These are phyloP conservation scores for Sicyos baderoa DNA, from an alignment of 306 rosid species.

Conservation along the genomic window DNA sequence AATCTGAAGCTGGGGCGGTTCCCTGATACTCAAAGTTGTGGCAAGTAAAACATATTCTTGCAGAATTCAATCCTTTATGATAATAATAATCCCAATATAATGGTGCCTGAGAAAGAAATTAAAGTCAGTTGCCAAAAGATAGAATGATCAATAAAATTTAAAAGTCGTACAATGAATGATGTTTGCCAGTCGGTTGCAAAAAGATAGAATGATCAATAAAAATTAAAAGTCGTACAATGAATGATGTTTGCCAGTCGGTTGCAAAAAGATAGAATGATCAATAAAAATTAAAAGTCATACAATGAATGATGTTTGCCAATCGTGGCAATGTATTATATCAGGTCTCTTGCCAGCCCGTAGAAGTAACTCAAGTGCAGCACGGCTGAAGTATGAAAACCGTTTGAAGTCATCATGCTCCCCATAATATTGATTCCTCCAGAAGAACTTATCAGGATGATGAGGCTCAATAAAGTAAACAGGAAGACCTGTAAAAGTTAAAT, in stretches of 20 bases:
- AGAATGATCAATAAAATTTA: neutral
- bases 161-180: constrained; percentile 22
- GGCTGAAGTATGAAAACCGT: constrained; percentile 86
- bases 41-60: constrained; percentile 95
- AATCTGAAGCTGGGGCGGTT: constrained; percentile 63
- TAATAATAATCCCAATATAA: constrained; percentile 79
- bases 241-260: too few relatives aligned
- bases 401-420: constrained; percentile 88
- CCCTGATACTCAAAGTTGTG: constrained; percentile 99
- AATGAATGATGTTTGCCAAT: constrained; percentile 97
- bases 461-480: constrained; percentile 97
- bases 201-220: too few relatives aligned
- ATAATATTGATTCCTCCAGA: constrained; percentile 71
- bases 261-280: too few relatives aligned
- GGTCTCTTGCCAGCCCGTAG: constrained; percentile 91
- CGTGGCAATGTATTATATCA: constrained; percentile 96
- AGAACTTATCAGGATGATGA: constrained; percentile 76
- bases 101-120: constrained; percentile 65
- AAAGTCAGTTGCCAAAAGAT: neutral
- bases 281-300: constrained; percentile 40
- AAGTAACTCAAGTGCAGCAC: constrained; percentile 91
- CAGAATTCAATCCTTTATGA: constrained; percentile 78
- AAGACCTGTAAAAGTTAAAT: constrained; percentile 50
- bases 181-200: constrained; percentile 99
- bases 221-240: too few relatives aligned